Percentiles rank a stretch among this genome's conserved stretches.
Evolutionary conservation across 2,329 filamentous ascomycete genomes (phyloP).

Genomic region (Neophaeococcomyces mojaviensis): DNA sequence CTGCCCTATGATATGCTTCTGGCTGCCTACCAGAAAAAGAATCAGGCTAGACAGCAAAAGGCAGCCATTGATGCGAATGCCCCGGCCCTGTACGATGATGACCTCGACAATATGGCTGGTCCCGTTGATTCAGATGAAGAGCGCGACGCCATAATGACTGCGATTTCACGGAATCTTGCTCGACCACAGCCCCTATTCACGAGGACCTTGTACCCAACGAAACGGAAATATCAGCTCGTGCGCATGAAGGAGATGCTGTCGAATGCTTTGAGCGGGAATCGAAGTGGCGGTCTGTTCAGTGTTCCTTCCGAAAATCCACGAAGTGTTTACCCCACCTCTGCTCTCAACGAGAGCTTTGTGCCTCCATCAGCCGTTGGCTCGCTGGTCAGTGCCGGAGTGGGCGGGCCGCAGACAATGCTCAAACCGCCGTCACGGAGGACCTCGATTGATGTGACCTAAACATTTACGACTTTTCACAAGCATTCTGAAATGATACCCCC

Average conservation of each 20-base stretch:
- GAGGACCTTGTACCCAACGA: constrained; percentile 46
- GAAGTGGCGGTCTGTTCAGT: constrained; percentile 38
- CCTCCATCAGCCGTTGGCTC: constrained; percentile 3
- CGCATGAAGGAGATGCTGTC: constrained; percentile 58
- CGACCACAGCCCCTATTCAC: constrained; percentile 70
- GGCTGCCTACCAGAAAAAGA: constrained; percentile 89
- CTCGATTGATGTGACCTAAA: constrained; percentile 4
- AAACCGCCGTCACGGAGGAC: constrained; percentile 3
- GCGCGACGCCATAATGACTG: constrained; percentile 77
- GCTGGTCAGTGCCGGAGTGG: background rate
- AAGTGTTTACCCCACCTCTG: constrained; percentile 15
- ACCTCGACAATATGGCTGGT: constrained; percentile 19
- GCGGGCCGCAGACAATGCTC: background rate
- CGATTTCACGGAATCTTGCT: constrained; percentile 54
- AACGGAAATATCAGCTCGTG: constrained; percentile 52
- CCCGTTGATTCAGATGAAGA: constrained; percentile 94
- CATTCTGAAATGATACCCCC: too few relatives aligned
- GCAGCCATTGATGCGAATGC: constrained; percentile 92
- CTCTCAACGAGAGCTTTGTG: constrained; percentile 16
- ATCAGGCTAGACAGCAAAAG: constrained; percentile 96
- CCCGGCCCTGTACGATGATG: constrained; percentile 45
- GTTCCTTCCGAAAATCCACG: constrained; percentile 17
- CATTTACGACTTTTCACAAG: too few relatives aligned
- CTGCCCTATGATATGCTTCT: constrained; percentile 89
- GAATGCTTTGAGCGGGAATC: constrained; percentile 48